Percentiles rank a stretch among this genome's conserved stretches.
These are phyloP conservation scores for Collybia sp. DNA, from an alignment of 768 basidiomycete species.

Conservation along the genomic window DNA sequence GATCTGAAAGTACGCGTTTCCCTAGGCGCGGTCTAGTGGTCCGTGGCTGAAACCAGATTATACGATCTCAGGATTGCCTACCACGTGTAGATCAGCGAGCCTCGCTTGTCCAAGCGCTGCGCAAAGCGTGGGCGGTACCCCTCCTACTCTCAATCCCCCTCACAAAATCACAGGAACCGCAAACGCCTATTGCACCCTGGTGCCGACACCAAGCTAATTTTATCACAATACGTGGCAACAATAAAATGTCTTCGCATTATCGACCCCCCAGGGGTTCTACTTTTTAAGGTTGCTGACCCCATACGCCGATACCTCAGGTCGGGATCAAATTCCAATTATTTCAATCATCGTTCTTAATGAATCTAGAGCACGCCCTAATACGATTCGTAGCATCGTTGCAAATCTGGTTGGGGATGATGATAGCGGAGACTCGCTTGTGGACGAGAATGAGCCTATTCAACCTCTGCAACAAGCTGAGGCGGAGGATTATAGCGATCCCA, in stretches of 20 bases:
- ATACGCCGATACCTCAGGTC: constrained; percentile 87
- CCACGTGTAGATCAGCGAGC: constrained; percentile 77
- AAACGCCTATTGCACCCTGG: constrained; percentile 93
- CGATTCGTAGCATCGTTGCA: constrained; percentile 90
- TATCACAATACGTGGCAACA: constrained; percentile 86
- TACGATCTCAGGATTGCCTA: constrained; percentile 57
- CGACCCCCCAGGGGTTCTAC: constrained; percentile 88
- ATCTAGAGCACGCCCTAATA: constrained; percentile 78
- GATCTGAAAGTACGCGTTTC: constrained; percentile 68
- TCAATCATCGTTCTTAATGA: background rate
- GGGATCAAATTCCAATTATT: constrained; percentile 6
- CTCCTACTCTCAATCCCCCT: background rate
- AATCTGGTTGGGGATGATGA: constrained; percentile 86
- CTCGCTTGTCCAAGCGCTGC: constrained; percentile 69
- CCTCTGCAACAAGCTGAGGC: constrained; percentile 70
- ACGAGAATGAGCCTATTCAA: constrained; percentile 78
- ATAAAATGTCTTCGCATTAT: constrained; percentile 88
- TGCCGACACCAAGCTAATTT: constrained; percentile 88
- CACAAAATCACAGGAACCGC: constrained; percentile 50
- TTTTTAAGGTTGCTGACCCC: constrained; percentile 92
- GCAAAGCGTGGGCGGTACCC: constrained; percentile 59
- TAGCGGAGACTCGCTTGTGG: constrained; percentile 73
- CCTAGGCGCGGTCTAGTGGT: background rate
- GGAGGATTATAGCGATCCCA: constrained; percentile 87
- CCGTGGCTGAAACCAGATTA: background rate